Base-by-base conservation (phyloP, 148 eudicot species). In the Mesembryanthemum crystallinum region DNA sequence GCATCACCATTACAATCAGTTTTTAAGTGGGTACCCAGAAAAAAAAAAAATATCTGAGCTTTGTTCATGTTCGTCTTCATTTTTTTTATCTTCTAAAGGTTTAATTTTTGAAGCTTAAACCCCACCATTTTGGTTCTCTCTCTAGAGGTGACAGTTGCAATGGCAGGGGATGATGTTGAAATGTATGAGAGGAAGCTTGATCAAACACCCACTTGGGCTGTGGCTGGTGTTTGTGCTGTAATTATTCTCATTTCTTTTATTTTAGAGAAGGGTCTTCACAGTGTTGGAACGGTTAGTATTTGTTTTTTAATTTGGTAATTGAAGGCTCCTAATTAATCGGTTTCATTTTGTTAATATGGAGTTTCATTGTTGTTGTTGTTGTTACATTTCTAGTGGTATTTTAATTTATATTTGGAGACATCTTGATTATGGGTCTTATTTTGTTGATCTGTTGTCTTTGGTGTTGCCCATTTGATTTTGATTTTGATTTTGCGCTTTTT, bases 131-230 rank as follows among this genome's bases (percentile, higher is more conserved):
- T 39, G 14, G 42, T 12, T 39, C 67, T 27, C 23, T 35, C 32
- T 27, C 27, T 61, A 60, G 67, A 37, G 57, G 70, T 67, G 71
- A 62, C 23, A 61, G 61, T 37, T 28, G 60, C 67, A 25, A 47
- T 23, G 75, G 72, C 11, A 25, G 72, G 2, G 45, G 76, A 10
- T 18, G 59, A 33, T 25, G 51, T 17, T 20, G 42, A 51, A 55
- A 2, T 20, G 79, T 76, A 76, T 58, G 84, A 71, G 25, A 87
- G 89, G 71, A 25, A 80, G 79, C 88, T 91, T 55, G 83, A 84
- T 71, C 84, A 90, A 68, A 92, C 97, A 52, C 91, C 97, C 37
- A 92, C 97, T 66, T 92, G 97, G 97, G 92, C 97, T 0, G 97
- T 92, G 27, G 93, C 97, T 64, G 87, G 89, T 64, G 86, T 92